Conservation (phyloP, 306 rosid genomes). For the Fragaria vesca region DNA sequence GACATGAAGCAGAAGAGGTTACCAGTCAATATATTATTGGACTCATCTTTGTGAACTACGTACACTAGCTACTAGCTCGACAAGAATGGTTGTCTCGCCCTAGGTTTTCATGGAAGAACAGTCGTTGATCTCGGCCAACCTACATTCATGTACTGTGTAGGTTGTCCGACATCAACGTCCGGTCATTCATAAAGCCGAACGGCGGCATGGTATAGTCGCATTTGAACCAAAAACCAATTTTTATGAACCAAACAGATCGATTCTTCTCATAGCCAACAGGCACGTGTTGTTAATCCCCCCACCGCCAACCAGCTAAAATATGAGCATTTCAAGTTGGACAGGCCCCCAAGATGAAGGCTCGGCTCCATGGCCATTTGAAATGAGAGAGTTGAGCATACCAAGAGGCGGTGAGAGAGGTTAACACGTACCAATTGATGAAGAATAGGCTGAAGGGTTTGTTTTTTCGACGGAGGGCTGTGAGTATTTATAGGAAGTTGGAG, state of each 20-base stretch:
- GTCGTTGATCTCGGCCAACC: not conserved
- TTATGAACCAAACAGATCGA: not conserved
- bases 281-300: not conserved
- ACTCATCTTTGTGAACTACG: not conserved
- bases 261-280: not conserved
- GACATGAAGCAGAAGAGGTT: not conserved
- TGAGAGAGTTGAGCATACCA: not conserved
- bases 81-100: not conserved
- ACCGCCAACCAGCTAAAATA: not conserved
- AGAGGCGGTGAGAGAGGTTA: not conserved
- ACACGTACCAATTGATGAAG: not conserved
- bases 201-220: not conserved
- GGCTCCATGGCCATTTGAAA: not conserved
- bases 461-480: not conserved
- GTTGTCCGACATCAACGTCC: not conserved
- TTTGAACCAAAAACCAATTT: not conserved
- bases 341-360: not conserved
- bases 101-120: not conserved
- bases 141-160: not conserved
- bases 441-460: not conserved
- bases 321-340: not conserved
- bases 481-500: not conserved
- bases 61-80: not conserved
- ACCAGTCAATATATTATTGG: not conserved
- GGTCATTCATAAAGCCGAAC: not conserved